Evolutionary conservation across 805 yeast genomes (phyloP).

Genomic region (Starmera amethionina): DNA sequence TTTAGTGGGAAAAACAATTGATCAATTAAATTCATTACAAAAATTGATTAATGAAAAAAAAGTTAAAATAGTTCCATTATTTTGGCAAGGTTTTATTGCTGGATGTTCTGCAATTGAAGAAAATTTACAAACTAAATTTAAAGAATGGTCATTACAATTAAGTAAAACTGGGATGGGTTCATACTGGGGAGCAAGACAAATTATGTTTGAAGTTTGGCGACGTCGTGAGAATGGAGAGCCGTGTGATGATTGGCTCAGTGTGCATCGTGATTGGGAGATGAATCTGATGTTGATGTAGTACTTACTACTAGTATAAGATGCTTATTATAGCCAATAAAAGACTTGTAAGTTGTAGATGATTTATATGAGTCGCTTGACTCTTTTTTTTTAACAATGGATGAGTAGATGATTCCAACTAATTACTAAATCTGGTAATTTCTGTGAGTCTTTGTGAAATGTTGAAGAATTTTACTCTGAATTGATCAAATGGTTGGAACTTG

Average conservation of each 20-base stretch:
- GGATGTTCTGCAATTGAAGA: constrained; percentile 67
- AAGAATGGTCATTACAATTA: constrained; percentile 47
- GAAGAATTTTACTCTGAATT: no score
- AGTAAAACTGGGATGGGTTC: constrained; percentile 58
- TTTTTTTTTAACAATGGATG: no score
- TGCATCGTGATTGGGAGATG: constrained; percentile 77
- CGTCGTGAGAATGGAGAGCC: constrained; percentile 50
- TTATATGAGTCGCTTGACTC: no score
- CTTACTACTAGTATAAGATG: background rate
- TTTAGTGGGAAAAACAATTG: constrained; percentile 49
- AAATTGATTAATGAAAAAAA: constrained; percentile 36
- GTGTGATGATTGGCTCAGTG: constrained; percentile 68
- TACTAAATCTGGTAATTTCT: no score
- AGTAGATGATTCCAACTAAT: no score
- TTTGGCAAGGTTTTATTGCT: constrained; percentile 87
- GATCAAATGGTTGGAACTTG: no score
- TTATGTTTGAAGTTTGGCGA: constrained; percentile 81
- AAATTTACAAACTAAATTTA: constrained; percentile 53
- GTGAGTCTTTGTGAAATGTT: no score
- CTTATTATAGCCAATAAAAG: no score
- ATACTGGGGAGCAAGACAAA: constrained; percentile 79
- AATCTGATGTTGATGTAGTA: constrained; percentile 50
- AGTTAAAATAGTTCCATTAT: constrained; percentile 60
- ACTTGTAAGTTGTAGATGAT: no score
- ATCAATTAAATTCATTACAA: constrained; percentile 56